Evolutionary conservation across 495 filamentous ascomycete species (phyloP).

Genomic region (Penicillium daleae): DNA sequence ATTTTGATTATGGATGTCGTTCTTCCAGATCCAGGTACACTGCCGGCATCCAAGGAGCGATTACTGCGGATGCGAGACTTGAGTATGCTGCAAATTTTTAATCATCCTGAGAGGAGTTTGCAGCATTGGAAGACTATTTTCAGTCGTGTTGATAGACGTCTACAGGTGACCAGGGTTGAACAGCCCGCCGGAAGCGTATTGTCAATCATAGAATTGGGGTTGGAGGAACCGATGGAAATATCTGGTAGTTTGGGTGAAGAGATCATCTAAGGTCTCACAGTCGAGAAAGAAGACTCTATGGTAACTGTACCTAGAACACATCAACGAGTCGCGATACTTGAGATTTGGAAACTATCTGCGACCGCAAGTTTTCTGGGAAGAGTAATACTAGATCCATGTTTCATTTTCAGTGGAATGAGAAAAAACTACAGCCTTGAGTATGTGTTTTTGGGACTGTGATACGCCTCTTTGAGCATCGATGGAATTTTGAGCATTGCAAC

Average conservation of each 20-base stretch:
- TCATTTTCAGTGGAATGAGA: too few relatives aligned
- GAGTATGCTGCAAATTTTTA: neutral
- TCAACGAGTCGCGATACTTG: too few relatives aligned
- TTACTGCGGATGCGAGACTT: neutral
- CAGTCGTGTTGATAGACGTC: neutral
- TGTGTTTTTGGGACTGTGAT: too few relatives aligned
- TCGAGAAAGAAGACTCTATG: neutral
- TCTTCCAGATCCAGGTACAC: neutral
- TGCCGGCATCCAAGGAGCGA: neutral
- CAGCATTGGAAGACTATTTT: neutral
- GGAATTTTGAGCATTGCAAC: too few relatives aligned
- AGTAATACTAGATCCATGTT: too few relatives aligned
- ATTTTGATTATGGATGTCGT: constrained; percentile 1
- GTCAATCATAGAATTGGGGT: neutral
- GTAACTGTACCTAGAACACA: too few relatives aligned
- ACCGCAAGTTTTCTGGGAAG: too few relatives aligned
- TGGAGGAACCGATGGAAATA: neutral
- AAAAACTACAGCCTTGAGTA: too few relatives aligned
- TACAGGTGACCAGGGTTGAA: neutral
- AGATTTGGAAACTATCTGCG: too few relatives aligned
- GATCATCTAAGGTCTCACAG: neutral
- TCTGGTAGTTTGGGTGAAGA: neutral
- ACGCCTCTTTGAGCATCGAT: too few relatives aligned
- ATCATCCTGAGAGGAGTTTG: neutral
- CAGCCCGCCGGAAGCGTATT: neutral